phyloP scores from a whole-genome alignment of 1,284 basidiomycete species.

The Boletus semigastroideus region DNA sequence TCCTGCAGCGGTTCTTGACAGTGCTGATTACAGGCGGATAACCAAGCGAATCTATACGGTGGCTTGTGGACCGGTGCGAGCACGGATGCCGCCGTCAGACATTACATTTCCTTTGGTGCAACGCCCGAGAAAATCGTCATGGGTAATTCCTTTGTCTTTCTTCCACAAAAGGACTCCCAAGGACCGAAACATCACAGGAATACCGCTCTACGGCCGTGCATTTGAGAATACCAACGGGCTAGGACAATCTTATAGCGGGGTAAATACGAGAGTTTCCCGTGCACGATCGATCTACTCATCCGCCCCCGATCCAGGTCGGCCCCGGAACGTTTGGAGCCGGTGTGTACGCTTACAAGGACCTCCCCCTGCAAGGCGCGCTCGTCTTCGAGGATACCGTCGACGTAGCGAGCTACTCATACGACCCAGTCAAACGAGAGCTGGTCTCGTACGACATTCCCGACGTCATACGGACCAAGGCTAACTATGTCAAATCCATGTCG shows the following conservation, averaged over 20 bases:
- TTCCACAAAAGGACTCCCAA: neutral
- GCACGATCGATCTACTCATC: neutral
- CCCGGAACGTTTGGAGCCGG: conserved; percentile 47
- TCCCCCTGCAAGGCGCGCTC: conserved; percentile 66
- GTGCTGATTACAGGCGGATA: conserved; percentile 48
- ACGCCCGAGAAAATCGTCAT: conserved; percentile 73
- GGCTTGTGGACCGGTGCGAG: conserved; percentile 59
- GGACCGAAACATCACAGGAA: conserved; percentile 42
- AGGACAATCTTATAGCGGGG: conserved; percentile 72
- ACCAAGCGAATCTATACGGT: conserved; percentile 84
- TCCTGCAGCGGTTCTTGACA: neutral
- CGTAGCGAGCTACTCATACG: conserved; percentile 80
- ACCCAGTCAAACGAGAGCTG: conserved; percentile 57
- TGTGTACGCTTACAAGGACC: conserved; percentile 69
- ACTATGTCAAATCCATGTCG: conserved; percentile 66
- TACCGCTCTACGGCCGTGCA: conserved; percentile 83
- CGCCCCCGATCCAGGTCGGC: conserved; percentile 54
- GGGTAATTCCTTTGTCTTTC: conserved; percentile 45
- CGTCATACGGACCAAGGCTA: conserved; percentile 71
- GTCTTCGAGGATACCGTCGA: conserved; percentile 73
- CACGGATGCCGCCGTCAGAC: conserved; percentile 71
- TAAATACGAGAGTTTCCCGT: conserved; percentile 25
- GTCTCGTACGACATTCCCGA: conserved; percentile 83
- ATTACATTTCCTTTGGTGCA: conserved; percentile 69
- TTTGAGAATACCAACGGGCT: conserved; percentile 81